Conservation (phyloP, 306 rosid genomes). For the Gillenia trifoliata region DNA sequence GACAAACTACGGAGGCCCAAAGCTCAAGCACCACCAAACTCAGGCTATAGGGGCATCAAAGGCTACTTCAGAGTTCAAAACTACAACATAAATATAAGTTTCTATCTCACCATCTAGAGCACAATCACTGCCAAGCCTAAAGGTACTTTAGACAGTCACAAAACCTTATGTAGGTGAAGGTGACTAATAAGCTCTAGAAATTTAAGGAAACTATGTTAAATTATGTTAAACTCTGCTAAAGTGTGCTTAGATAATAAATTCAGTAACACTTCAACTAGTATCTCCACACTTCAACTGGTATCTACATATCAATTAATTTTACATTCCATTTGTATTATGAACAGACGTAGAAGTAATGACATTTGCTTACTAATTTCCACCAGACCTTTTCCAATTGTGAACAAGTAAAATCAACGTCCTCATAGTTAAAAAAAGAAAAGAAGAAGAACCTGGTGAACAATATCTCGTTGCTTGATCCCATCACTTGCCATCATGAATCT, state of each 20-base stretch:
- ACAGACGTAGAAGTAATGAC: neutral
- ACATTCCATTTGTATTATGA: neutral
- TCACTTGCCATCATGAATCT: conserved; percentile 96
- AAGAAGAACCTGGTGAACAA: conserved; percentile 59
- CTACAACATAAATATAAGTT: neutral
- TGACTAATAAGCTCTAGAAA: neutral
- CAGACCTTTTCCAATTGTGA: neutral
- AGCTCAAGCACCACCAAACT: neutral
- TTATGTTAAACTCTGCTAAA: neutral
- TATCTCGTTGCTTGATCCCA: conserved; percentile 76
- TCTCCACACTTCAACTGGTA: neutral
- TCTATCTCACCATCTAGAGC: neutral
- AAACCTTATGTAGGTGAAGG: neutral
- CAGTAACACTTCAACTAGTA: neutral
- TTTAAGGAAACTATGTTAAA: neutral
- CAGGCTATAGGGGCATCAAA: neutral
- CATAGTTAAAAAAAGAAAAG: neutral
- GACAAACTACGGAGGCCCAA: neutral
- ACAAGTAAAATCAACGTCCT: neutral
- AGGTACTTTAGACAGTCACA: neutral
- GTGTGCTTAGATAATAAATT: neutral
- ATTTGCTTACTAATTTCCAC: neutral
- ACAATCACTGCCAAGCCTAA: neutral
- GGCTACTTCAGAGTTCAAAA: neutral
- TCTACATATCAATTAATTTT: neutral